phyloP scores from a whole-genome alignment of 306 rosid genomes.

The Vigna unguiculata region DNA sequence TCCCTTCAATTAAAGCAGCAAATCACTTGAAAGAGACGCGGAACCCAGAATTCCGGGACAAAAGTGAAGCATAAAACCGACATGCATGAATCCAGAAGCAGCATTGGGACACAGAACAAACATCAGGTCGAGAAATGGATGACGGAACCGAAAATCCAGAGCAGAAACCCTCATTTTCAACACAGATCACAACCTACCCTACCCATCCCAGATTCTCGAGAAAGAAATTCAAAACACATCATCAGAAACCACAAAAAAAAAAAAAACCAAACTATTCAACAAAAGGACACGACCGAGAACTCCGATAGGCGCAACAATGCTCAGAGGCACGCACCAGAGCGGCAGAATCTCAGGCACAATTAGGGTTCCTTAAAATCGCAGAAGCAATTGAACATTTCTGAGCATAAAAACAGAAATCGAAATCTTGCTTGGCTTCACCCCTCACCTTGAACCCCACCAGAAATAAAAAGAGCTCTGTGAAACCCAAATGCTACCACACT shows the following conservation, averaged over 20 bases:
- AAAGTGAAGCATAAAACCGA: slow-evolving; percentile 33
- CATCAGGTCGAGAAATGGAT: slow-evolving; percentile 34
- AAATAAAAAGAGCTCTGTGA: slow-evolving; percentile 35
- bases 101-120: slow-evolving; percentile 34
- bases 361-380: slow-evolving; percentile 52
- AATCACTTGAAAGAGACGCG: slow-evolving; percentile 21
- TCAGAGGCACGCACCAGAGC: slow-evolving; percentile 26
- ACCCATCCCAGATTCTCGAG: slow-evolving; percentile 38
- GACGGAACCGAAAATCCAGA: slow-evolving; percentile 29
- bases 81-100: slow-evolving; percentile 55
- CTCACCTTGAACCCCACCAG: slow-evolving; percentile 33
- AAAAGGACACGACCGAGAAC: slow-evolving; percentile 39
- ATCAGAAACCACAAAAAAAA: slow-evolving; percentile 26
- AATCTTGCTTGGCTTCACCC: slow-evolving; percentile 38
- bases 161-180: slow-evolving; percentile 11
- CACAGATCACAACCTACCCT: slow-evolving; percentile 47
- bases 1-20: neutral
- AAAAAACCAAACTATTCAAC: slow-evolving; percentile 26
- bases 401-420: slow-evolving; percentile 21
- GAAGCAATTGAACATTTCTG: slow-evolving; percentile 7
- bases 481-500: slow-evolving; percentile 49
- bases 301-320: slow-evolving; percentile 27
- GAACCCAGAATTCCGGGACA: slow-evolving; percentile 12
- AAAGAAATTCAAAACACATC: slow-evolving; percentile 42
- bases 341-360: neutral